Base-by-base conservation (phyloP, 208 protist genomes). In the Leishmania turanica region DNA sequence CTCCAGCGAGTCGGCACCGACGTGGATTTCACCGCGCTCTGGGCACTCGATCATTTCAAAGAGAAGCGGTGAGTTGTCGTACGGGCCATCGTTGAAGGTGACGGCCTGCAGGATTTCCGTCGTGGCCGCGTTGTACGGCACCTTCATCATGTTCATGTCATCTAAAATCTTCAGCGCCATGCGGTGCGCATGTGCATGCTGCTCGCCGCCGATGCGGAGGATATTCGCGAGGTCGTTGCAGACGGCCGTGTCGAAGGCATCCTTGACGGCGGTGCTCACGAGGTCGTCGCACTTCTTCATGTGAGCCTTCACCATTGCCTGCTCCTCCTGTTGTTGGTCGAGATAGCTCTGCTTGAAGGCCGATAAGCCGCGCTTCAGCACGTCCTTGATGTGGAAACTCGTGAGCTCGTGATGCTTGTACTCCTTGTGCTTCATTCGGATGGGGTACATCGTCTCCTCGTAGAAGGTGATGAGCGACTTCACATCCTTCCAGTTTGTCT, bases 151-250 rank as follows among this genome's bases (percentile, higher is more conserved):
- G 82, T 87, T 96, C 96, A 98, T 98, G 87, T 98, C 96, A 45
- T 96, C 90, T 51, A 98, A 82, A 34, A 98, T 83, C 83, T 96
- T 90, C 65, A 95, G 56, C 15, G 88, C 74, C 89, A 95, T 93
- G 66, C 84, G 86, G 76, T 95, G 91, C 17, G 91, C 89, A 78
- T 93, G 82, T 24, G 88, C 83, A 84, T 95, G 88, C 83, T 87
- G 87, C 80, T 97, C 92, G 6, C 94, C 94, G 9, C 85, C 93
- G 54, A 98, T 89, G 75, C 96, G 93, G 17, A 98, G 87, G 65
- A 97, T 91, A 79, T 98, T 98, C 13, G 87, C 89, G 77, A 98
- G 83, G 78, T 97, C 92, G 86, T 98, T 98, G 84, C 87, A 97
- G 13, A 96, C 84, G 37, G 77, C 88, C 2, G 91, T 96, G 45